These are phyloP conservation scores for Metarhizium sp. DNA, from an alignment of 2,329 filamentous ascomycete genomes.

Conservation along the genomic window DNA sequence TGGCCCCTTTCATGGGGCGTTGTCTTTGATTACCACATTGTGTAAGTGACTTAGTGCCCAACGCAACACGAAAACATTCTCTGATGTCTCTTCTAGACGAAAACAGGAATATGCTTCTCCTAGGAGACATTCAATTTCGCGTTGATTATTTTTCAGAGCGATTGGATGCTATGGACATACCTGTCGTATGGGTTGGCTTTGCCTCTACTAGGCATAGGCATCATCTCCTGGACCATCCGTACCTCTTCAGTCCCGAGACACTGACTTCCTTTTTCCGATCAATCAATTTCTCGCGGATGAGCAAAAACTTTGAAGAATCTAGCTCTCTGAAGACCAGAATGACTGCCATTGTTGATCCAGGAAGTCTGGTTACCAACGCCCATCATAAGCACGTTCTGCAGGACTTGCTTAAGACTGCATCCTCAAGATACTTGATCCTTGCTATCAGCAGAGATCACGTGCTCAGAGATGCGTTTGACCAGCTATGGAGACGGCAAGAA, in stretches of 20 bases:
- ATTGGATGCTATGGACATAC: conserved; percentile 65
- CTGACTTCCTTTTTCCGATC: conserved; percentile 79
- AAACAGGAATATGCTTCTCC: conserved; percentile 51
- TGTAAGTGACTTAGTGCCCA: conserved; percentile 41
- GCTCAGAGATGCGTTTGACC: conserved; percentile 68
- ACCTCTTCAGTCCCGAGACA: conserved; percentile 63
- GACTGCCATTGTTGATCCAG: conserved; percentile 43
- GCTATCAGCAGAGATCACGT: conserved; percentile 59
- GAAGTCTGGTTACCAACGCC: conserved; percentile 44
- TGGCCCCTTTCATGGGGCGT: conserved; percentile 64
- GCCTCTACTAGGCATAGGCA: conserved; percentile 50
- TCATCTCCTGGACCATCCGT: conserved; percentile 74
- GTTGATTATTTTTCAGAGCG: conserved; percentile 68
- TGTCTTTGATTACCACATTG: conserved; percentile 63
- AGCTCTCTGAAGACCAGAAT: conserved; percentile 47
- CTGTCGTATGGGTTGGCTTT: conserved; percentile 60
- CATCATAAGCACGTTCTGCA: conserved; percentile 53
- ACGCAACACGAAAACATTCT: not conserved
- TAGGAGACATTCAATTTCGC: conserved; percentile 62
- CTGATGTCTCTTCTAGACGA: conserved; percentile 37
- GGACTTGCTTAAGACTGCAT: conserved; percentile 55
- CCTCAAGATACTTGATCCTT: conserved; percentile 62
- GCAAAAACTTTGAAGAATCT: conserved; percentile 63
- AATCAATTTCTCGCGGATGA: conserved; percentile 84
- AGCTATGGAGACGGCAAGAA: conserved; percentile 79